Evolutionary conservation across 2,329 filamentous ascomycete species (phyloP).

Genomic region (Aspergillus alliaceus): DNA sequence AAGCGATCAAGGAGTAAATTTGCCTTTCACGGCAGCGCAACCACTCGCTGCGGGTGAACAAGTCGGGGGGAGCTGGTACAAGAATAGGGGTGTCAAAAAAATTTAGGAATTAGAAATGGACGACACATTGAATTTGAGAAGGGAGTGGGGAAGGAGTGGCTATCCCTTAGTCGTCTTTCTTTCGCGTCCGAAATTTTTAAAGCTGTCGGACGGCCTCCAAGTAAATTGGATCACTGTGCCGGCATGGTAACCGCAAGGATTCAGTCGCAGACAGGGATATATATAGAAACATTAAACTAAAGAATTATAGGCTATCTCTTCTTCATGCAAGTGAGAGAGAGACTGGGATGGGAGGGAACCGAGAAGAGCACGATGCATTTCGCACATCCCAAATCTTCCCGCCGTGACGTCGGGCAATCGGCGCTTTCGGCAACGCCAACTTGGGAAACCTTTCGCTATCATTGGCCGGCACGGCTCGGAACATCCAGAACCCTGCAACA

Average conservation of each 20-base stretch:
- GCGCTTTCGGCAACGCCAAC: constrained; percentile 29
- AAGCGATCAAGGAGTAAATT: not conserved
- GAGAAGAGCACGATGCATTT: not conserved
- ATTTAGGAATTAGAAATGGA: not conserved
- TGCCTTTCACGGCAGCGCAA: not conserved
- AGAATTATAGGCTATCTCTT: no score
- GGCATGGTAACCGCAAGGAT: constrained; percentile 13
- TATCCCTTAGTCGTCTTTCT: constrained; percentile 11
- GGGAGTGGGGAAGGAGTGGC: constrained; percentile 1
- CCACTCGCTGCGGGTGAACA: not conserved
- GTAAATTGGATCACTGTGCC: constrained; percentile 11
- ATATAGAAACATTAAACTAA: not conserved
- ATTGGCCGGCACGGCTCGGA: constrained; percentile 27
- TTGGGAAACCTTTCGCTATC: constrained; percentile 14
- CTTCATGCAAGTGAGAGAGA: no score
- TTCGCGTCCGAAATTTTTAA: constrained; percentile 3
- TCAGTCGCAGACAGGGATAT: constrained; percentile 11
- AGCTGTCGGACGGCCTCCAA: constrained; percentile 11
- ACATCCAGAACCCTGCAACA: constrained; percentile 15
- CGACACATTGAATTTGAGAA: constrained; percentile 16
- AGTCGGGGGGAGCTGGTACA: not conserved
- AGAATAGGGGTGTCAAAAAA: not conserved
- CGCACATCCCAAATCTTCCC: constrained; percentile 14
- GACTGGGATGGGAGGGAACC: not conserved
- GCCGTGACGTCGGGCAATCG: constrained; percentile 31